Evolutionary conservation across 306 rosid species (phyloP), one percentile per base, ranked within the genome.

Genomic region (Sicyos baderoa): DNA sequence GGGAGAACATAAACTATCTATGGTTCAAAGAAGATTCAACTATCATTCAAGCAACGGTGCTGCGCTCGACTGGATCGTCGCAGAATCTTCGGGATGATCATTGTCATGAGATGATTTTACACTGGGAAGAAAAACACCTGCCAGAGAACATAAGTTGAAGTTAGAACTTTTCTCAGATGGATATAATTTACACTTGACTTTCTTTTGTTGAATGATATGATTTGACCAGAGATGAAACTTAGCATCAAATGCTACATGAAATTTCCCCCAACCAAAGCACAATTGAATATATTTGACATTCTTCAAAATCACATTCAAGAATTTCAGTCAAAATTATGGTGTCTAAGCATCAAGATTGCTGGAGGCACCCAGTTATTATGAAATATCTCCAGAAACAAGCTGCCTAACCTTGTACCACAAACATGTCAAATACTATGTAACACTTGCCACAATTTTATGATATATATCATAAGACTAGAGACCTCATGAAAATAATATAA

Each of bases 61-160:
- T 23, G 84, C 76, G 85, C 61, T 81, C 50, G 83, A 71, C 60
- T 82, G 73, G 32, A 84, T 84, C 0, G 51, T 44, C 13, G 71
- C 49, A 18, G 55, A 21, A 23, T 49, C 67, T n/a, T 72, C 74
- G 49, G 68, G 67, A 72, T 74, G 84, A 55, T 69, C 56, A 6
- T 85, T 90, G 66, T 89, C 96, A 0, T 89, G 53, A 76, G 54
- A 89, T 80, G 79, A 86, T 72, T 84, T 92, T 56, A 79, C 88
- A 62, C 82, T 82, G 42, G 54, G 80, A 69, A 91, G 48, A 83
- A 84, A 89, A 70, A 84, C 54, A 49, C 96, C 97, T 91, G 87
- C 63, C 49, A 81, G 44, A 51, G 11, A 4, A 44, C 15, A 45
- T 17, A 64, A 40, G 3, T 35, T 19, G 21, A 40, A 64, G 70